Evolutionary conservation across 2,329 filamentous ascomycete genomes (phyloP).

Genomic region (Dothideomycetidae sp.): DNA sequence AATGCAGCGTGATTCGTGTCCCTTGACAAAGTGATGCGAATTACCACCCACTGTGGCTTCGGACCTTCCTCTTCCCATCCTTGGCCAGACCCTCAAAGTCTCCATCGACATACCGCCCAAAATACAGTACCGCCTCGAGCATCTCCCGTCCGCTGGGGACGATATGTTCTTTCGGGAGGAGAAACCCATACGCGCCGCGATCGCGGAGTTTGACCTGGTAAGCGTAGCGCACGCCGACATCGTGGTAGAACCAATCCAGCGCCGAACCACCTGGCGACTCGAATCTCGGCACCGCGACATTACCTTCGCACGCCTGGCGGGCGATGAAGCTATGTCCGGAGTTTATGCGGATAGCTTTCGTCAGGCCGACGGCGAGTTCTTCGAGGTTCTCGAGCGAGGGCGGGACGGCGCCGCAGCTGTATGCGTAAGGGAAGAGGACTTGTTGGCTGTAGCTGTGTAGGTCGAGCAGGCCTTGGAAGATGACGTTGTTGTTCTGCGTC

Average conservation of each 20-base stretch:
- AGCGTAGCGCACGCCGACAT: conserved; percentile 65
- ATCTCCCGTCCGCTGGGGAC: conserved; percentile 81
- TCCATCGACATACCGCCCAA: conserved; percentile 61
- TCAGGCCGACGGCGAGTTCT: conserved; percentile 74
- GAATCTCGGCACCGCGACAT: conserved; percentile 43
- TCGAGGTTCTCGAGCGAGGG: conserved; percentile 84
- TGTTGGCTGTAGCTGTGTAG: conserved; percentile 93
- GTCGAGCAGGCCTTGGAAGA: conserved; percentile 76
- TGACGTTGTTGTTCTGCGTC: conserved; percentile 52
- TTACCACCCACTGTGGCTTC: conserved; percentile 9
- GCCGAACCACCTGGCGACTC: conserved; percentile 71
- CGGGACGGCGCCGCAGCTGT: conserved; percentile 62
- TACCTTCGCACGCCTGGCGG: conserved; percentile 74
- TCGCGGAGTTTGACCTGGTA: conserved; percentile 93
- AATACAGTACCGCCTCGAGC: conserved; percentile 66
- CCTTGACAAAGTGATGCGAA: no score
- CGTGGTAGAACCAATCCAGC: conserved; percentile 91
- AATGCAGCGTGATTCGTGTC: no score
- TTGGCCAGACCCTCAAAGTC: conserved; percentile 20
- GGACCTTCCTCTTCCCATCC: conserved; percentile 8
- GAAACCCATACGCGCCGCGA: conserved; percentile 84
- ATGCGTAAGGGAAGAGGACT: conserved; percentile 83
- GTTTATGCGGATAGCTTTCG: conserved; percentile 74
- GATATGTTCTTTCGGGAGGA: conserved; percentile 76
- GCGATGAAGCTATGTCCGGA: conserved; percentile 43